Evolutionary conservation across 495 filamentous ascomycete genomes (phyloP), one percentile per base, ranked within the genome.

Genomic region (Glutinoglossum americanum): DNA sequence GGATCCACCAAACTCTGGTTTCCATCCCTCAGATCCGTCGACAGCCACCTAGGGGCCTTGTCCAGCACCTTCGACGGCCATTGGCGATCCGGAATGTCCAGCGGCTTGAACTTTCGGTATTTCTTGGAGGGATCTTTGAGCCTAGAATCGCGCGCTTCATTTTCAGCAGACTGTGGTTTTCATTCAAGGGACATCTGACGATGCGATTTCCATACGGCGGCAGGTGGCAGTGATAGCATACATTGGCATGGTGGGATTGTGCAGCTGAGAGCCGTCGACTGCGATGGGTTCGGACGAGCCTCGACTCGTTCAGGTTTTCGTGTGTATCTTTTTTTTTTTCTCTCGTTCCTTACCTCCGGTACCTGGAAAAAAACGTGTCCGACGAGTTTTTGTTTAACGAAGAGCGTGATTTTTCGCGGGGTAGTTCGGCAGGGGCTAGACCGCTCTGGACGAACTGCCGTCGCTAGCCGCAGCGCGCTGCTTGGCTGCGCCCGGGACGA

Each of bases 51-150:
- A 33, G 87, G 87, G 11, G 85, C 74, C 67, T 86, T 87, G 57
- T 82, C 77, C 63, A 92, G 77, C 48, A 75, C 76, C 72, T 86
- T 84, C 60, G 73, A 78, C 10, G 92, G 92, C 92, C 92, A 98
- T 87, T 88, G 82, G 28, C 92, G 82, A 70, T 96, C 77, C 0
- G 83, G 81, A 21, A 98, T 75, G 60, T 89, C 68, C 57, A 96
- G 67, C 47, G 89, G 87, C 63, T 81, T 77, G 68, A 82, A 85
- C 33, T 70, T 73, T 72, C 78, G 84, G 73, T 98, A 98, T 70
- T 98, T 98, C 64, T 74, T 84, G 32, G 85, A 94, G 33, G 92
- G 92, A 67, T 95, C 85, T 68, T 89, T 87, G 69, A 98, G 87
- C 86, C 89, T 96, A 39, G 41, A 45, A 21, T 11, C n/a, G 41